Base-by-base conservation (phyloP, 2,329 filamentous ascomycete genomes). In the Tolypocladium sp. region DNA sequence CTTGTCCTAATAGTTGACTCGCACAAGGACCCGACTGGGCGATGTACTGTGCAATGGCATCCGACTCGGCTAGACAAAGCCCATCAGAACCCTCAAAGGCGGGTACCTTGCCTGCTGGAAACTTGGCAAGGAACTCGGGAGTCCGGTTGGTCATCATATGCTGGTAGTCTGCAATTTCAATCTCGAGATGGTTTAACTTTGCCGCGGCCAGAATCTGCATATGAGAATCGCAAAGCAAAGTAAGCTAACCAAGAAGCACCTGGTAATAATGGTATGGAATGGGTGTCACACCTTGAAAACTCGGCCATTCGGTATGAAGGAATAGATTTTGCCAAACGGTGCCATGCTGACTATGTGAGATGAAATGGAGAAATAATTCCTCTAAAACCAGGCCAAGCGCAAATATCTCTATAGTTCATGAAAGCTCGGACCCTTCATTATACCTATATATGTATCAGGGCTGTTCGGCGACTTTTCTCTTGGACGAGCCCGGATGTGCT, bases 131-230 rank as follows among this genome's bases (percentile, higher is more conserved):
- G 40, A 58, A 58, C 20, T 49, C 49, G 17, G 57, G 30, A 22
- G 51, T 55, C n/a, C 30, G 40, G 57, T 58, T 58, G 12, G 49
- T 58, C 2, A 55, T 27, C 40, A 49, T 58, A 17, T 58, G 57
- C 52, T 58, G 57, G 30, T 58, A 58, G 8, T 58, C 57, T 17
- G 57, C 57, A 33, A 58, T 20, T 27, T 55, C 27, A 20, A 58
- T 35, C 4, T 58, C 57, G 25, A 58, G 57, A 8, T 27, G 40
- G 30, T 58, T 58, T n/a, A 58, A 33, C 40, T 55, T 58, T 22
- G 57, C 57, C 37, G 57, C 57, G 4, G 57, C 57, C 51, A 58
- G 40, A 27, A 58, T 55, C 57, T 58, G 27, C 22, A 42, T 1
- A 42, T 22, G 10, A 10, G 3, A 20, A 5, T 41, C 38, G 20